Evolutionary conservation across 768 basidiomycete species (phyloP), one percentile per base, ranked within the genome.

Genomic region (Boletus reticulatus): DNA sequence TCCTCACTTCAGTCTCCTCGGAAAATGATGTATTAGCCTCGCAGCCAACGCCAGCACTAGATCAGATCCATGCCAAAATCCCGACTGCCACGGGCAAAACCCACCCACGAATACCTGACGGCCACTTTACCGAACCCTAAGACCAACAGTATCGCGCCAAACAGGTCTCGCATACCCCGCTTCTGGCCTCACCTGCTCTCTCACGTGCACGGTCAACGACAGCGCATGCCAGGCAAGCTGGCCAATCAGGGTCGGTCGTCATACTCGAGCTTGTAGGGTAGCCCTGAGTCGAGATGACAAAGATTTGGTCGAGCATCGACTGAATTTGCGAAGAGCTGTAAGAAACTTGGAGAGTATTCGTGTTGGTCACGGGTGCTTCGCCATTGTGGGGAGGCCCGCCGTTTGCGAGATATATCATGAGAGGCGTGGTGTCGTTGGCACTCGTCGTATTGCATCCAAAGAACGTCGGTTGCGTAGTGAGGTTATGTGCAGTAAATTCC

Each of bases 341-440:
- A 4, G 68, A 48, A 24, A 75, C 57, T 65, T 79, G 72, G 53
- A 52, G 50, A 13, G 79, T 80, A 9, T 68, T 58, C 0, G 72
- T 76, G 69, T 81, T 82, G 12, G 78, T 79, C n/a, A 74, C 52
- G 6, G 73, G 61, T n/a, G 65, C 60, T 31, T 70, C 63, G 17
- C 75, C 70, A 29, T 78, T 67, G 52, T 66, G 69, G 42, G 75
- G 76, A 4, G 75, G 67, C 2, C 77, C 78, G 24, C 81, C 80
- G 60, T 80, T 81, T 0, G 83, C 82, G 19, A 84, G 67, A 66
- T 87, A 85, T 50, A 85, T 75, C 19, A 85, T 61, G 37, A 84
- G 62, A 3, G 84, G 82, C 9, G 74, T 74, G 34, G 67, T 70
- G 0, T 57, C 57, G 24, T 62, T 66, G 45, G 59, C 58, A 16